These are phyloP conservation scores for Tanacetum coccineum DNA, from an alignment of 129 eudicot species.

Conservation along the genomic window DNA sequence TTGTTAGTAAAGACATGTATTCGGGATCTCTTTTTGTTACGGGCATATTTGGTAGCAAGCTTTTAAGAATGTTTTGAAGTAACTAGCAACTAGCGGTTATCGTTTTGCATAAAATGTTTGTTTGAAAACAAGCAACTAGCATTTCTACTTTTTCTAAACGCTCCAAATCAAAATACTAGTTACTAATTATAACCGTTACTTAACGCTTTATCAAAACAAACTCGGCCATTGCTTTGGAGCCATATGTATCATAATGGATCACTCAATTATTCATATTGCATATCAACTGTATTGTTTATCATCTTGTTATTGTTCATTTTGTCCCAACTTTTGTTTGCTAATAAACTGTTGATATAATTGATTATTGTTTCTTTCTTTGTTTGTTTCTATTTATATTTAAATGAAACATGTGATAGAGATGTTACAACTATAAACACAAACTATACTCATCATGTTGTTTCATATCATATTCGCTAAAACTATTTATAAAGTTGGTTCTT, in stretches of 20 bases:
- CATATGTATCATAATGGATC: neutral
- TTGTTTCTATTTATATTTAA: neutral
- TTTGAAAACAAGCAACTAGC: too few relatives aligned
- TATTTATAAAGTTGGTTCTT: neutral
- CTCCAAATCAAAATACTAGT: too few relatives aligned
- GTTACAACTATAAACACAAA: slow-evolving; percentile 4
- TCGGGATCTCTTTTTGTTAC: too few relatives aligned
- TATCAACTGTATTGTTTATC: neutral
- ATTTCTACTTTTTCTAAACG: too few relatives aligned
- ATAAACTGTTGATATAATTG: neutral
- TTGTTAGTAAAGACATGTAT: too few relatives aligned
- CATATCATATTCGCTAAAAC: neutral
- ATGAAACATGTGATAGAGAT: neutral
- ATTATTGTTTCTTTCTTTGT: neutral
- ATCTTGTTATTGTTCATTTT: neutral
- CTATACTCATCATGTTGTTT: neutral
- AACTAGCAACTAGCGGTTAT: too few relatives aligned
- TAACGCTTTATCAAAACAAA: too few relatives aligned
- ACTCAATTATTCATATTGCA: neutral
- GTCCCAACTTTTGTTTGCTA: neutral
- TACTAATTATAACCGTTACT: too few relatives aligned
- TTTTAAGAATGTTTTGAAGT: too few relatives aligned
- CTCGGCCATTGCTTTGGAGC: neutral
- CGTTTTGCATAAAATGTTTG: too few relatives aligned
- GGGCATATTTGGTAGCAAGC: too few relatives aligned